phyloP scores from a whole-genome alignment of 768 basidiomycete species.

The Galerina sulciceps region DNA sequence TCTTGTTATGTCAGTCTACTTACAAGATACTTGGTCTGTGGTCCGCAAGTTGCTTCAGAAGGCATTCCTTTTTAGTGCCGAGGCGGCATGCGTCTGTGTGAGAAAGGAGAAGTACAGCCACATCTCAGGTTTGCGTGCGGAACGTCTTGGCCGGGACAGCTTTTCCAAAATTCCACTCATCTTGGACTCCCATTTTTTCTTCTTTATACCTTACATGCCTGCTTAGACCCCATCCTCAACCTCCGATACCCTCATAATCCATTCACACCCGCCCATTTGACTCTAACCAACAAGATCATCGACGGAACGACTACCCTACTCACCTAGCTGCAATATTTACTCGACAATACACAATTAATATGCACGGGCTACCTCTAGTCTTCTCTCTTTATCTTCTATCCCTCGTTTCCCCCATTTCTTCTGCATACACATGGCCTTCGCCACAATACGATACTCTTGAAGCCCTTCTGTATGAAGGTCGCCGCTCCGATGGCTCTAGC shows the following conservation, averaged over 20 bases:
- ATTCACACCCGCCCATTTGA: not conserved
- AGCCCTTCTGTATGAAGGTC: constrained; percentile 35
- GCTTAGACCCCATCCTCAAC: not conserved
- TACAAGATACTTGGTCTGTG: too few relatives aligned
- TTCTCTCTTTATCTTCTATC: constrained; percentile 21
- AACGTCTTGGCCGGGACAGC: not conserved
- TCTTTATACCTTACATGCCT: constrained; percentile 1
- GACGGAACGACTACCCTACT: not conserved
- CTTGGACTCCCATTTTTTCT: not conserved
- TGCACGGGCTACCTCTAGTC: constrained; percentile 11
- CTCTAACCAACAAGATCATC: not conserved
- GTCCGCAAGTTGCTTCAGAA: too few relatives aligned
- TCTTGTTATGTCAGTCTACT: too few relatives aligned
- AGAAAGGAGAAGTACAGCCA: too few relatives aligned
- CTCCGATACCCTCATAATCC: not conserved
- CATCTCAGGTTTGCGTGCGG: not conserved
- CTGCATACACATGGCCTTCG: constrained; percentile 38
- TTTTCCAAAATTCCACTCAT: not conserved
- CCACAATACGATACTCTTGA: constrained; percentile 41
- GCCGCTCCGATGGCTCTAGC: constrained; percentile 35
- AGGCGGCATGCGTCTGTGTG: too few relatives aligned
- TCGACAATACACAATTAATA: not conserved
- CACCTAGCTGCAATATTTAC: not conserved
- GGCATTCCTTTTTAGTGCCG: too few relatives aligned
- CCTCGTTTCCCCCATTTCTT: constrained; percentile 20